Conservation (phyloP, 2,329 filamentous ascomycete genomes). For the Microsporum canis region DNA sequence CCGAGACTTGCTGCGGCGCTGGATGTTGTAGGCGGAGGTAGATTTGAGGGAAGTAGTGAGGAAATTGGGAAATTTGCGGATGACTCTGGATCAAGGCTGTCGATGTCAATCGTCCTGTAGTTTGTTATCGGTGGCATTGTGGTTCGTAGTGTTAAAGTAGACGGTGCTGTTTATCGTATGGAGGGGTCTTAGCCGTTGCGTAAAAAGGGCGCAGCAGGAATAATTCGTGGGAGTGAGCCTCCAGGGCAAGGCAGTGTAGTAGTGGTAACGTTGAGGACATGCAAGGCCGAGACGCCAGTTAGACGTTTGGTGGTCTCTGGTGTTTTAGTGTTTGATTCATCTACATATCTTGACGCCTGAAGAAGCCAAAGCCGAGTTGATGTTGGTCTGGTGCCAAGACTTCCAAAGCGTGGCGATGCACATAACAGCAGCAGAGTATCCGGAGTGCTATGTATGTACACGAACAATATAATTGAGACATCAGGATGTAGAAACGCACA, state of each 20-base stretch:
- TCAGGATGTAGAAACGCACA: neutral
- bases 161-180: neutral
- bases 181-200: neutral
- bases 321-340: neutral
- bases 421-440: neutral
- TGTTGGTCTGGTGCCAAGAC: neutral
- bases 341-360: neutral
- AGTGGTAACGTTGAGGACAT: neutral
- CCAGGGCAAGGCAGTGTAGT: neutral
- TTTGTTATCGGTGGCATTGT: constrained; percentile 41
- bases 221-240: neutral
- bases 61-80: constrained; percentile 81
- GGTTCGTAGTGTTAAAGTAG: neutral
- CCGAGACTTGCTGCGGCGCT: constrained; percentile 67
- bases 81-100: constrained; percentile 81
- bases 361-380: neutral
- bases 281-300: too few species aligned
- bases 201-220: neutral
- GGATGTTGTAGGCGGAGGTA: constrained; percentile 58
- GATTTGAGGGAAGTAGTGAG: constrained; percentile 63
- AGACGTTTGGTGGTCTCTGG: neutral
- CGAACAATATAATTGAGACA: neutral
- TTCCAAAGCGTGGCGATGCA: neutral
- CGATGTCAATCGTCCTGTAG: constrained; percentile 87
- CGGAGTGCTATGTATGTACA: neutral